These are phyloP conservation scores for Exsudoporus floridanus DNA, from an alignment of 1,284 basidiomycete genomes.

Conservation along the genomic window DNA sequence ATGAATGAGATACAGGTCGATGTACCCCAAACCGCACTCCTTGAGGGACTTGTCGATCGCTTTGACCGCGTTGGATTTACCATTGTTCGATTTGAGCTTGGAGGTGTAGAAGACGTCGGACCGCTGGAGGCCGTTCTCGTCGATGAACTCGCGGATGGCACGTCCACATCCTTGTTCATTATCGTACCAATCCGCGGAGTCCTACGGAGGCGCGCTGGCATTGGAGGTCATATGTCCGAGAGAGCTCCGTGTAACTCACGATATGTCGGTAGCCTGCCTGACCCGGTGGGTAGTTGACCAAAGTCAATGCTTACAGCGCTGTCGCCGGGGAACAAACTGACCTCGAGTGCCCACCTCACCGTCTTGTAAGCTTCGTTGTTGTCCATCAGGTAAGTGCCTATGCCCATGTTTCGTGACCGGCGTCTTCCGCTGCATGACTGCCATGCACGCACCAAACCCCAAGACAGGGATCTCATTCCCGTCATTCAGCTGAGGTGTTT, in stretches of 20 bases:
- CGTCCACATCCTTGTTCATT: slow-evolving; percentile 64
- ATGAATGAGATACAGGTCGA: slow-evolving; percentile 4
- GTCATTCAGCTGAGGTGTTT: slow-evolving; percentile 10
- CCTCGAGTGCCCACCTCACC: slow-evolving; percentile 12
- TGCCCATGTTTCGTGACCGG: background rate
- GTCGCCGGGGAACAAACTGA: background rate
- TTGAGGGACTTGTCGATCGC: slow-evolving; percentile 57
- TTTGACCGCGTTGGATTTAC: slow-evolving; percentile 47
- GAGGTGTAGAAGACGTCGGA: slow-evolving; percentile 66
- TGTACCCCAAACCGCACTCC: slow-evolving; percentile 36
- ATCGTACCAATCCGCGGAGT: slow-evolving; percentile 46
- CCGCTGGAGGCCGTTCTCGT: slow-evolving; percentile 37
- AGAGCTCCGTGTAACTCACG: background rate
- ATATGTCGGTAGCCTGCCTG: slow-evolving; percentile 12
- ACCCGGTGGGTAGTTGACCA: background rate
- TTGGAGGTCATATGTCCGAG: background rate
- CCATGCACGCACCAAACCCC: slow-evolving; percentile 8
- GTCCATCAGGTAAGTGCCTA: slow-evolving; percentile 3
- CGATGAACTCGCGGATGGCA: slow-evolving; percentile 60
- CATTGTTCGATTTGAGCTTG: slow-evolving; percentile 59
- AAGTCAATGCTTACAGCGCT: background rate
- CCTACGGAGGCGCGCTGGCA: background rate
- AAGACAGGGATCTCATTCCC: slow-evolving; percentile 10
- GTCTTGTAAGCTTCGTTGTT: slow-evolving; percentile 4
- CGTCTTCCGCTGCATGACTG: background rate